These are phyloP conservation scores for Nemania serpens DNA, from an alignment of 2,329 filamentous ascomycete genomes.

Conservation along the genomic window DNA sequence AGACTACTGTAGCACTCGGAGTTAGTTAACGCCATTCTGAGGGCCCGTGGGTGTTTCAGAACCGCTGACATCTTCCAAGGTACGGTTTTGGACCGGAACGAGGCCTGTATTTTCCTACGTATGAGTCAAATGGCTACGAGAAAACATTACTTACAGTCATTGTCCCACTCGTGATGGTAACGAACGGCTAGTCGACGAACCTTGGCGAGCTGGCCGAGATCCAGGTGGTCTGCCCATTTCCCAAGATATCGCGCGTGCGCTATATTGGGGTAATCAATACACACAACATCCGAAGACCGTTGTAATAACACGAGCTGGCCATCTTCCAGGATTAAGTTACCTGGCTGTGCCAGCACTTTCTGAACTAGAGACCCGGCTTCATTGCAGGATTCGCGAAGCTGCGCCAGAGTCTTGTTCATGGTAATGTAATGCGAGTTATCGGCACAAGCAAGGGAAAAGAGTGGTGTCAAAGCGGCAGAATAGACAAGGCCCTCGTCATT, in stretches of 20 bases:
- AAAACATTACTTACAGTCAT: constrained; percentile 23
- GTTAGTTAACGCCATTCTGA: background rate
- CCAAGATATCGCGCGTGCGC: constrained; percentile 26
- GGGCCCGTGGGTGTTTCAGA: background rate
- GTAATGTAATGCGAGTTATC: constrained; percentile 40
- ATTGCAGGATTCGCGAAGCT: constrained; percentile 33
- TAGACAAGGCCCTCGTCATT: constrained; percentile 1
- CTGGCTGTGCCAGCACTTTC: constrained; percentile 26
- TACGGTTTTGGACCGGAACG: background rate
- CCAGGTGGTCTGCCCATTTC: constrained; percentile 34
- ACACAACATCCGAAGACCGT: constrained; percentile 38
- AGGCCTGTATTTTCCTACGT: background rate
- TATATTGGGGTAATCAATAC: constrained; percentile 40
- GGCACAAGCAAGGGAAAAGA: constrained; percentile 31
- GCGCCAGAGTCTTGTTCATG: constrained; percentile 32
- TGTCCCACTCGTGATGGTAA: constrained; percentile 49
- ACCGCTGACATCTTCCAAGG: background rate
- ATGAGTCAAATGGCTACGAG: background rate
- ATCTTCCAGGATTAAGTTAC: constrained; percentile 34
- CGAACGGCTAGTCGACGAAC: constrained; percentile 49
- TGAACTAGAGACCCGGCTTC: constrained; percentile 33
- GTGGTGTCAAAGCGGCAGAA: constrained; percentile 31
- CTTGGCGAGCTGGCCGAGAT: constrained; percentile 37
- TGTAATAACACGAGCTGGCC: constrained; percentile 35
- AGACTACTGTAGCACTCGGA: constrained; percentile 30